Base-by-base conservation (phyloP, 768 basidiomycete genomes). In the Tulasnella calospora region DNA sequence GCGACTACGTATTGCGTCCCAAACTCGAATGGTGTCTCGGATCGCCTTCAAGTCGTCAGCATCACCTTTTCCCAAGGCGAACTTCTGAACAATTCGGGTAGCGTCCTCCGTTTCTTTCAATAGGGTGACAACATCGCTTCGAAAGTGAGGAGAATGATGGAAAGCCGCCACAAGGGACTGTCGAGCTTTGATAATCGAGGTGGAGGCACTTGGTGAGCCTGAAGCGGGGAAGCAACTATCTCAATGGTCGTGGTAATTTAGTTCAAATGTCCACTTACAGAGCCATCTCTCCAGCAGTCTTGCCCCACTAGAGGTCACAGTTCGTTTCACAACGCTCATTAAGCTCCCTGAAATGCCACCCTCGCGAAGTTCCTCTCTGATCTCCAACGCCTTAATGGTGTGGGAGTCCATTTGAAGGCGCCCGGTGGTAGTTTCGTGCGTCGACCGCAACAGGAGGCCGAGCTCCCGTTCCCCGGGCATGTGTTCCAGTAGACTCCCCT, bases 321-420 rank as follows among this genome's bases (percentile, higher is more conserved):
- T 96, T 70, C 92, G 88, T 82, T 92, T 94, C 77, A 95, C 86
- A 41, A 88, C 89, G 81, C 89, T 92, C 41, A 95, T 81, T 76
- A 96, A 86, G 81, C 91, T 94, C 5, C 95, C 95, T 77, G 88
- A 89, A 15, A 85, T 83, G 0, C 93, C 90, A 0, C 93, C 92
- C 81, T 95, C 94, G 40, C 90, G 86, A 36, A 90, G 87, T 40
- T 88, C 88, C 85, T 95, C 93, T 33, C 90, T 88, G 74, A 96
- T 92, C 83, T 96, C 95, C 69, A 96, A 88, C n/a, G 92, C 91
- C 82, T 92, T 92, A 84, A 95, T 92, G 0, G 95, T 95, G 82
- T 95, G 91, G 5, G 92, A 88, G 82, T 96, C 95, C 77, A 96
- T 94, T 81, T 94, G 92, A 93, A 96, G 94, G n/a, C 91, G 87